A percentile compares a stretch with the other conserved stretches of the same genome.
Conservation (phyloP, 495 filamentous ascomycete species). For the Annulohypoxylon maeteangense region DNA sequence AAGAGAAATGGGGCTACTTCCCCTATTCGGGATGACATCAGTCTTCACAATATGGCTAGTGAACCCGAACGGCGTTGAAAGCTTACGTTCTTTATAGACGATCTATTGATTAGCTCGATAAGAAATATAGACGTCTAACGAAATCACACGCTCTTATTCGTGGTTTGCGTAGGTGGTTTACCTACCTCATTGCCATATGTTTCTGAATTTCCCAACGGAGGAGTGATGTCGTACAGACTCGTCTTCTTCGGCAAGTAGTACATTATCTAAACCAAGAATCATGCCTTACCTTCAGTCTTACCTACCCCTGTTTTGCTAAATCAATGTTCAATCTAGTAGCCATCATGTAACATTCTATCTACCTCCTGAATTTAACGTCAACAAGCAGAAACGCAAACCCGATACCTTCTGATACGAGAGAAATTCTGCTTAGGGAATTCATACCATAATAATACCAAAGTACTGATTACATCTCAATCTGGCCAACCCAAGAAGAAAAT, state of each 20-base stretch:
- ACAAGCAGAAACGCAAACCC: not conserved
- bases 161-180: not conserved
- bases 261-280: too few species aligned
- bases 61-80: slow-evolving; percentile 34
- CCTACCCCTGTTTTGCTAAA: too few species aligned
- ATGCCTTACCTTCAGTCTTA: too few species aligned
- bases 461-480: too few species aligned
- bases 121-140: not conserved
- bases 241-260: too few species aligned
- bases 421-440: not conserved
- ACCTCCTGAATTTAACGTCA: not conserved
- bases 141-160: not conserved
- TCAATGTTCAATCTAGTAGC: too few species aligned
- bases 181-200: not conserved
- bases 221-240: too few species aligned
- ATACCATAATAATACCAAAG: too few species aligned
- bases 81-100: not conserved
- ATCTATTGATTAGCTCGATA: slow-evolving; percentile 12
- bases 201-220: too few species aligned
- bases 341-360: not conserved
- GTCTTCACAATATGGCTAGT: slow-evolving; percentile 36
- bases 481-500: not conserved
- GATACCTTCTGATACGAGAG: not conserved
- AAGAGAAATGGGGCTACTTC: slow-evolving; percentile 23
- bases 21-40: slow-evolving; percentile 37